Base-by-base conservation (phyloP, 164 flowering plant species). In the Stephania cephalantha region DNA sequence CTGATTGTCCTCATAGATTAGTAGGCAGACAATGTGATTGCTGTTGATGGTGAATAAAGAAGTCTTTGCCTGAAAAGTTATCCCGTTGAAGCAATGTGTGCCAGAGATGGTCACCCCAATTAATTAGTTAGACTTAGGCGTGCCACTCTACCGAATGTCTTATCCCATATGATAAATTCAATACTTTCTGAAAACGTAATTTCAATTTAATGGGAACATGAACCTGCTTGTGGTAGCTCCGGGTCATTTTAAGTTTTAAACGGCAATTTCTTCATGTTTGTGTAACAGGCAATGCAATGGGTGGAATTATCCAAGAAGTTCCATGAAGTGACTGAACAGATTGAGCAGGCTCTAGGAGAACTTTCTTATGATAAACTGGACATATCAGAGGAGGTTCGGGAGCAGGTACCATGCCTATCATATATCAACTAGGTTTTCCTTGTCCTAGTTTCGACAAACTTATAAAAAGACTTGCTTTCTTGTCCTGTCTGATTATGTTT, bases 301-400 rank as follows among this genome's bases (percentile, higher is more conserved):
- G 91, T 88, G 7, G 72, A 84, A 73, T 82, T 81, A 63, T 77
- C 88, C 7, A 15, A 46, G 9, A 78, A 79, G 69, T 93, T 93
- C 45, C 86, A 82, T 29, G 79, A 81, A 31, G 74, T 87, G 70
- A 90, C 91, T 0, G 87, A 82, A 82, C 77, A 87, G 73, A 86
- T 91, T 81, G 97, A 89, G 82, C 85, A 82, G 20, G 90, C 95
- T 50, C 77, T 93, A 72, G 73, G 75, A 65, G 79, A 75, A 77
- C 83, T 91, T 82, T 85, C 86, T 50, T 91, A 85, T 79, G 78
- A 83, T 68, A 81, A 78, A 74, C 87, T 91, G 46, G 80, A 81
- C 71, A 68, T 91, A 71, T 79, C 95, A 29, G 95, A 88, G 76
- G 98, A 93, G 83, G 94, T 91, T 79, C 81, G 76, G 69, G 97